A percentile compares a stretch with the other conserved stretches of the same genome.
Conservation (phyloP, 495 filamentous ascomycete species). For the Penicillium atrosanguineum region DNA sequence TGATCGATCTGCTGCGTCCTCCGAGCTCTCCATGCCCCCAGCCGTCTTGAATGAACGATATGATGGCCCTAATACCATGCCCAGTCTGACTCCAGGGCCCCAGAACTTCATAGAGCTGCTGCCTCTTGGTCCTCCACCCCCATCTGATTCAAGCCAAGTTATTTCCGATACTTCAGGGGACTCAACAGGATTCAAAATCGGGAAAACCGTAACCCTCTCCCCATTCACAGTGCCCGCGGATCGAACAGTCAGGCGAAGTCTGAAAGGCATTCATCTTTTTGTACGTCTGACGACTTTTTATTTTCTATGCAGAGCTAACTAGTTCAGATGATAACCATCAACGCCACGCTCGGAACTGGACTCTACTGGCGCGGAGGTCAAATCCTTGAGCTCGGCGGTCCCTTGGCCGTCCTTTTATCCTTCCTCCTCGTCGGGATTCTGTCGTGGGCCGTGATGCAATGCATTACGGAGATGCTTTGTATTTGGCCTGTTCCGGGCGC, state of each 20-base stretch:
- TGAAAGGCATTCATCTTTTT: constrained; percentile 44
- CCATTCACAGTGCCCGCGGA: too few species aligned
- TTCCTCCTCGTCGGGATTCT: constrained; percentile 41
- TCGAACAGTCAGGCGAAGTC: constrained; percentile 15
- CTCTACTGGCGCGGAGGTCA: constrained; percentile 47
- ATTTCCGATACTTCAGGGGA: neutral
- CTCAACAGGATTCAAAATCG: neutral
- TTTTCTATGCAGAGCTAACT: too few species aligned
- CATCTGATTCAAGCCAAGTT: too few species aligned
- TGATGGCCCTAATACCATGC: too few species aligned
- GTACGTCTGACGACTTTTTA: constrained; percentile 19
- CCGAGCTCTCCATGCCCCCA: too few species aligned
- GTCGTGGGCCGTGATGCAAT: constrained; percentile 44
- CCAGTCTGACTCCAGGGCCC: too few species aligned
- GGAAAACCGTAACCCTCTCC: too few species aligned
- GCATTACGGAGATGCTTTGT: constrained; percentile 48
- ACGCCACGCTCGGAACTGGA: constrained; percentile 45
- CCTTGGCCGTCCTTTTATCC: constrained; percentile 41
- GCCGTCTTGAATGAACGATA: too few species aligned
- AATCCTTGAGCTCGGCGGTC: constrained; percentile 41
- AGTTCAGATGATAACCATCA: constrained; percentile 43
- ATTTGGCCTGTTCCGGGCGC: constrained; percentile 49
- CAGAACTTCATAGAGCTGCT: too few species aligned
- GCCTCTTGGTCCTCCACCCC: too few species aligned
- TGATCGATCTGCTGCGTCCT: too few species aligned